These are phyloP conservation scores for Hyphopichia khmerensis DNA, from an alignment of 1,139 yeast genomes.

Conservation along the genomic window DNA sequence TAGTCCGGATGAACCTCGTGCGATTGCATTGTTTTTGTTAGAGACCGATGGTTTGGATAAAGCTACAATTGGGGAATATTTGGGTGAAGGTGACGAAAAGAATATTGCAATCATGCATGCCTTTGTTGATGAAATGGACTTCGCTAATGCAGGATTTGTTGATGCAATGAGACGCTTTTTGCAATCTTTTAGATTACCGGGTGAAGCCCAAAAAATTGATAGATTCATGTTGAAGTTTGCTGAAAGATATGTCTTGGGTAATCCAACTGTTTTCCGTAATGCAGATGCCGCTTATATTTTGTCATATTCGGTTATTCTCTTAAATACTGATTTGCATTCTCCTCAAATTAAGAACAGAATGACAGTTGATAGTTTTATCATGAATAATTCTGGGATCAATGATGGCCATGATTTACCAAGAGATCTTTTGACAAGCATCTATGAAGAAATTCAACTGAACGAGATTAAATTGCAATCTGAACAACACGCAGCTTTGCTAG, in stretches of 20 bases:
- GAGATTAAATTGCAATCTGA: constrained; percentile 92
- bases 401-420: constrained; percentile 83
- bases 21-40: constrained; percentile 73
- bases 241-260: constrained; percentile 83
- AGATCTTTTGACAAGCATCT: constrained; percentile 67
- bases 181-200: constrained; percentile 91
- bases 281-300: constrained; percentile 94
- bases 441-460: constrained; percentile 70
- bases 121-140: constrained; percentile 87
- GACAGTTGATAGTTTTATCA: constrained; percentile 83
- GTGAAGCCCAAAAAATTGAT: constrained; percentile 97
- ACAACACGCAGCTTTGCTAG: constrained; percentile 85
- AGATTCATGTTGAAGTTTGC: constrained; percentile 96
- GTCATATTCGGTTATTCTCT: constrained; percentile 88
- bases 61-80: constrained; percentile 81
- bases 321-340: constrained; percentile 93
- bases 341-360: constrained; percentile 81
- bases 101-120: constrained; percentile 88
- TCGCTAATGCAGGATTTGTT: constrained; percentile 65
- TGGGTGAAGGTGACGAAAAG: constrained; percentile 85
- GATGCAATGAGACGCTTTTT: constrained; percentile 83
- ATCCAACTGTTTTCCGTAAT: constrained; percentile 80
- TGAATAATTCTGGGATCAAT: constrained; percentile 90
- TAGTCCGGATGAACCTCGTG: constrained; percentile 54
- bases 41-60: constrained; percentile 82